Evolutionary conservation across 1,139 yeast genomes (phyloP).

Genomic region (Hyphopichia fennica): DNA sequence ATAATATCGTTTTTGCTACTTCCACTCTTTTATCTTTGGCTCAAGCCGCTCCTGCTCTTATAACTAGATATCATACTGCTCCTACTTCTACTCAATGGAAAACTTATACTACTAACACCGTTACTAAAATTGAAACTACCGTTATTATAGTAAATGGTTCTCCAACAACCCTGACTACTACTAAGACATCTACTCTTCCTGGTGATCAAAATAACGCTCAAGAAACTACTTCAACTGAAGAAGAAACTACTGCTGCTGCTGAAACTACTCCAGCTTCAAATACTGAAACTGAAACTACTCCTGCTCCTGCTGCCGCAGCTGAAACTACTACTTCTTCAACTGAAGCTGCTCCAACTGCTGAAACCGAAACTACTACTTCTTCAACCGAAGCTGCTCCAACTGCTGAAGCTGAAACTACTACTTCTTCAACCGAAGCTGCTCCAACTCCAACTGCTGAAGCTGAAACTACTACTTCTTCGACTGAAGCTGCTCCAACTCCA

Average conservation of each 20-base stretch:
- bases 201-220: conserved; percentile 16
- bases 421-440: conserved; percentile 5
- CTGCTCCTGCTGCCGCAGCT: not conserved
- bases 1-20: conserved; percentile 10
- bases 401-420: conserved; percentile 1
- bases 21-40: conserved; percentile 21
- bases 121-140: conserved; percentile 10
- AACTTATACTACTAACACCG: conserved; percentile 19
- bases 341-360: conserved; percentile 9
- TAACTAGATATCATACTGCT: conserved; percentile 32
- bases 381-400: conserved; percentile 11
- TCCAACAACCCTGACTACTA: conserved; percentile 10
- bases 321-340: conserved; percentile 10
- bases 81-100: conserved; percentile 29
- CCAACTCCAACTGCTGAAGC: conserved; percentile 18
- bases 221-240: conserved; percentile 18
- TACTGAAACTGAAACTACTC: conserved; percentile 10
- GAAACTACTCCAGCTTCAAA: conserved; percentile 8
- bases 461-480: conserved; percentile 6
- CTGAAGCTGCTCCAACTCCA: conserved; percentile 16
- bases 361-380: conserved; percentile 8
- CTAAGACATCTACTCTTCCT: conserved; percentile 11
- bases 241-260: not conserved
- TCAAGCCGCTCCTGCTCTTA: conserved; percentile 27
- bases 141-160: conserved; percentile 9